phyloP scores from a whole-genome alignment of 148 eudicot species.

The Beta vulgaris region DNA sequence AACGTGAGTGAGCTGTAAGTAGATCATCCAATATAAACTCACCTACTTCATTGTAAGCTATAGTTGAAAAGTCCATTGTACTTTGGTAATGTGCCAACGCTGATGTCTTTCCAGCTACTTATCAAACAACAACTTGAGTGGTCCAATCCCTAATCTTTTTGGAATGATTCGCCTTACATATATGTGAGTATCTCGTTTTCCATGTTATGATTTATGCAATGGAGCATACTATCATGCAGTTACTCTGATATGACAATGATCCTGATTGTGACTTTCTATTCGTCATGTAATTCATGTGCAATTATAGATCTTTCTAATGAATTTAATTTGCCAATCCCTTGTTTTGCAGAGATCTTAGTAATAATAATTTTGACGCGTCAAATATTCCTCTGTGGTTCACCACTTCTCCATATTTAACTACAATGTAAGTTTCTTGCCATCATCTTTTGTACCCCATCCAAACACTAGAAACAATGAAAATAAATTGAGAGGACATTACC shows the following conservation, averaged over 20 bases:
- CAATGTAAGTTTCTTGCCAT: constrained; percentile 24
- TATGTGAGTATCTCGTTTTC: constrained; percentile 19
- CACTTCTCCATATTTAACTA: constrained; percentile 27
- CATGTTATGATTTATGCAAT: neutral
- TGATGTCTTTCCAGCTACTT: constrained; percentile 18
- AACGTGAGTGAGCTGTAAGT: constrained; percentile 27
- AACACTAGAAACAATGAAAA: neutral
- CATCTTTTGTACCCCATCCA: neutral
- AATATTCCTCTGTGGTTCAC: constrained; percentile 25
- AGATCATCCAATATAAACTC: neutral
- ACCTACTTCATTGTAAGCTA: neutral
- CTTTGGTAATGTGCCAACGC: neutral
- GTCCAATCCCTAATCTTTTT: constrained; percentile 27
- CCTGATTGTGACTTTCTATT: no score
- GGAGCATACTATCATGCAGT: neutral
- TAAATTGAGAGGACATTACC: neutral
- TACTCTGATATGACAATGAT: neutral
- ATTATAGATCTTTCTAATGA: neutral
- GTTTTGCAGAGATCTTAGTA: constrained; percentile 30
- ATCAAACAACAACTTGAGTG: constrained; percentile 29
- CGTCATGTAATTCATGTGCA: neutral
- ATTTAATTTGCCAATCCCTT: neutral
- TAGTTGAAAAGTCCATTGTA: neutral
- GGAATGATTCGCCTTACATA: constrained; percentile 28
- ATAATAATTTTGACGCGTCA: constrained; percentile 23